A percentile compares a stretch with the other conserved stretches of the same genome.
These are phyloP conservation scores for Erysimum pusillum DNA, from an alignment of 441 rosid genomes.

Conservation along the genomic window DNA sequence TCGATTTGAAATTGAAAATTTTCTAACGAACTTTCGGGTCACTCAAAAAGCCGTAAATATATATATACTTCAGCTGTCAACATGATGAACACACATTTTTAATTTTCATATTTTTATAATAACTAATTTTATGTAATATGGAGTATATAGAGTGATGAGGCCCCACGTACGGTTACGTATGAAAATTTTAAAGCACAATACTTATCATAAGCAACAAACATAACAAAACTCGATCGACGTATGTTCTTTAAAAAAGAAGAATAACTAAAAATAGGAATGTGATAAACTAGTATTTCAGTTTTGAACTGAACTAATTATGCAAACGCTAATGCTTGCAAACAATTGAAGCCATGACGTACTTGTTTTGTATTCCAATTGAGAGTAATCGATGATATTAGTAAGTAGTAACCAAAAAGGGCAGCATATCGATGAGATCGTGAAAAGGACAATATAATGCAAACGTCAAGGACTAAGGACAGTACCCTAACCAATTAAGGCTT, in stretches of 20 bases:
- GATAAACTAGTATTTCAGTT: neutral
- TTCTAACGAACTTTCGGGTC: conserved; percentile 23
- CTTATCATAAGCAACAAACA: neutral
- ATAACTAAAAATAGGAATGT: neutral
- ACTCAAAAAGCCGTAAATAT: neutral
- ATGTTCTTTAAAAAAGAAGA: neutral
- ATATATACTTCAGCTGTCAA: neutral
- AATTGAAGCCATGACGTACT: conserved; percentile 2
- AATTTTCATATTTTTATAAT: neutral
- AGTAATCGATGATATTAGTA: conserved; percentile 23
- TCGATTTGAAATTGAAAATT: conserved; percentile 3
- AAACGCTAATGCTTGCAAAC: neutral
- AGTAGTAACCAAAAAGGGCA: conserved; percentile 26
- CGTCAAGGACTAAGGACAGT: conserved; percentile 38
- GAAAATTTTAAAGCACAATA: neutral
- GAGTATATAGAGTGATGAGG: no score
- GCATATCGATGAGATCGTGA: conserved; percentile 19
- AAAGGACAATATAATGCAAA: conserved; percentile 31
- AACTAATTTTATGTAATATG: neutral
- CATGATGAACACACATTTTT: neutral
- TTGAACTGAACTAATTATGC: neutral
- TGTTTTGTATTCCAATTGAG: conserved; percentile 7
- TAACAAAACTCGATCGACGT: conserved; percentile 19
- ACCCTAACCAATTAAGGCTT: conserved; percentile 33
- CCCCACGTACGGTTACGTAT: neutral